A percentile compares a stretch with the other conserved stretches of the same genome.
Evolutionary conservation across 1,284 basidiomycete species (phyloP).

Genomic region (Puccinia coronata): DNA sequence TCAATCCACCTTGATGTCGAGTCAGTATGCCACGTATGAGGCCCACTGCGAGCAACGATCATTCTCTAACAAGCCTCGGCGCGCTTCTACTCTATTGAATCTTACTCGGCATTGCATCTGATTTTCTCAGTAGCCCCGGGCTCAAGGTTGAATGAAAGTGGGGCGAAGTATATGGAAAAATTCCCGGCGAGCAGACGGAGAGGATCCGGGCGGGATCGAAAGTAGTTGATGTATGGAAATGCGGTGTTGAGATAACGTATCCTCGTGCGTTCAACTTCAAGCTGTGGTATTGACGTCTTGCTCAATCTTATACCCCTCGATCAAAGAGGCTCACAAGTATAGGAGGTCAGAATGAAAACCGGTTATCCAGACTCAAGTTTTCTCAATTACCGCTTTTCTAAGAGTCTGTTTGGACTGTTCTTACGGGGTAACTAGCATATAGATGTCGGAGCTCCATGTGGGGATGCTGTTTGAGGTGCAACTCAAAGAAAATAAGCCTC

Average conservation of each 20-base stretch:
- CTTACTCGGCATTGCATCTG: too few relatives aligned
- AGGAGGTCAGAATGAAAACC: not conserved
- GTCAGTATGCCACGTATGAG: too few relatives aligned
- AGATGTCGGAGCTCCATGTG: not conserved
- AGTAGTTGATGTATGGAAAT: not conserved
- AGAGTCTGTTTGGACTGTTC: not conserved
- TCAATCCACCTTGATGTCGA: too few relatives aligned
- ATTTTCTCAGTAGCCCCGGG: not conserved
- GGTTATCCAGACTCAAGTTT: not conserved
- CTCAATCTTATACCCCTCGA: not conserved
- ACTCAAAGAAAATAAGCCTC: not conserved
- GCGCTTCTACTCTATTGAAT: too few relatives aligned
- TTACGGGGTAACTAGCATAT: not conserved
- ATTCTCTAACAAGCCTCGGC: too few relatives aligned
- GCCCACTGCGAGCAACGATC: too few relatives aligned
- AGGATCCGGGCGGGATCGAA: not conserved
- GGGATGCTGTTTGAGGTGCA: conserved; percentile 5
- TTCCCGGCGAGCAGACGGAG: not conserved
- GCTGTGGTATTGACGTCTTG: not conserved
- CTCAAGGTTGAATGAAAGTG: not conserved
- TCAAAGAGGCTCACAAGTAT: not conserved
- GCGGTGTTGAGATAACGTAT: not conserved
- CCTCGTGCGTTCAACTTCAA: not conserved
- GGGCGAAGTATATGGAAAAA: not conserved
- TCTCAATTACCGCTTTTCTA: not conserved